phyloP scores from a whole-genome alignment of 306 rosid genomes.

The Pterocarpus macrocarpus region DNA sequence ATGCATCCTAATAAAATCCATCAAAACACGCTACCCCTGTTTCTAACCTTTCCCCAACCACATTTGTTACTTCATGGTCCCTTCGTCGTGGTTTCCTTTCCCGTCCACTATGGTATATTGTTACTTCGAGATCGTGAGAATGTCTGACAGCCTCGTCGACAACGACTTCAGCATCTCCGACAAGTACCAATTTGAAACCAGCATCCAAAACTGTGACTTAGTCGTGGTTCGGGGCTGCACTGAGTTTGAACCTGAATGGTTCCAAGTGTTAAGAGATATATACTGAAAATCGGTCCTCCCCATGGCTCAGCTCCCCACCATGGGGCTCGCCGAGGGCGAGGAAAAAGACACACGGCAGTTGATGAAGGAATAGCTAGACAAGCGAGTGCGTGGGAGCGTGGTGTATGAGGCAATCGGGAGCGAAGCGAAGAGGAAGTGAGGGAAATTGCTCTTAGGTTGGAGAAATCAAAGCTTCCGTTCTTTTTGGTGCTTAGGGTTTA shows the following conservation, averaged over 20 bases:
- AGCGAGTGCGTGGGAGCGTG: slow-evolving; percentile 39
- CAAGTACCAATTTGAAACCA: not conserved
- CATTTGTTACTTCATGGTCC: not conserved
- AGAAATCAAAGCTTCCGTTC: slow-evolving; percentile 49
- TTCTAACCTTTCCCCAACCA: too few species aligned
- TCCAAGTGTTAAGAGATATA: slow-evolving; percentile 36
- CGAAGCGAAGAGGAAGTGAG: slow-evolving; percentile 56
- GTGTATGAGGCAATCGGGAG: slow-evolving; percentile 67
- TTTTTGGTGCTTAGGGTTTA: slow-evolving; percentile 53
- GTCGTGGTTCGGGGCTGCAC: slow-evolving; percentile 31
- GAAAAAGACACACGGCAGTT: not conserved
- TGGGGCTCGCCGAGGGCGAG: not conserved
- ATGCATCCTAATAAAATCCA: too few species aligned
- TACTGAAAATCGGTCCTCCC: slow-evolving; percentile 39
- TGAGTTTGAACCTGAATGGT: slow-evolving; percentile 48
- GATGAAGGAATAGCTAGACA: slow-evolving; percentile 55
- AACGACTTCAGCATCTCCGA: slow-evolving; percentile 5
- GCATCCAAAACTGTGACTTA: not conserved
- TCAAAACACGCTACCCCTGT: too few species aligned
- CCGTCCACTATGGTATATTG: slow-evolving; percentile 32
- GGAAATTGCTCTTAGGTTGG: slow-evolving; percentile 58
- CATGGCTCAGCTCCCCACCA: slow-evolving; percentile 35
- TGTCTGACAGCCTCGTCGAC: not conserved
- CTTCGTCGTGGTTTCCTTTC: slow-evolving; percentile 53
- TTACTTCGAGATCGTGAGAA: slow-evolving; percentile 43